Percentiles rank a stretch among this genome's conserved stretches.
Conservation (phyloP, 495 filamentous ascomycete genomes). For the Trichoderma virens region DNA sequence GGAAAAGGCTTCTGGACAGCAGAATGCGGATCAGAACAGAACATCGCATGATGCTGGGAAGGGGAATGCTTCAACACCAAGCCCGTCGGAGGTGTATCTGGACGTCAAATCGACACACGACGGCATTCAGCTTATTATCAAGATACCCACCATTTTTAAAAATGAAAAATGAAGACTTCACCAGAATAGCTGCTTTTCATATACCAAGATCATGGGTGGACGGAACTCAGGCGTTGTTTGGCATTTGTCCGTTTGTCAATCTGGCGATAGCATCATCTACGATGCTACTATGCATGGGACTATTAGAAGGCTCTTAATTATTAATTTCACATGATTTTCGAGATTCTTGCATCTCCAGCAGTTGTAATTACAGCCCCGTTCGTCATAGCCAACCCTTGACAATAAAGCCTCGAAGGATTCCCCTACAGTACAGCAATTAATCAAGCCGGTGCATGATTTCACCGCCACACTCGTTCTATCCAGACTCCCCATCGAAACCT, state of each 20-base stretch:
- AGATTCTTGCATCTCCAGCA: background rate
- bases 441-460: background rate
- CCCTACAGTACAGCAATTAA: background rate
- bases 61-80: conserved; percentile 13
- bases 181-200: background rate
- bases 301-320: background rate
- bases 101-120: conserved; percentile 46
- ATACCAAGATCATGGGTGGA: background rate
- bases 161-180: background rate
- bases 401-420: background rate
- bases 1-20: conserved; percentile 3
- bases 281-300: background rate
- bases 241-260: background rate
- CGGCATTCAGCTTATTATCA: conserved; percentile 42
- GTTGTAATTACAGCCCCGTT: background rate
- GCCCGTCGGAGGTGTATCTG: conserved; percentile 44
- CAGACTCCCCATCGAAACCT: conserved; percentile 2
- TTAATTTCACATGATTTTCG: background rate
- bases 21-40: background rate
- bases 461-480: background rate
- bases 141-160: conserved; percentile 41
- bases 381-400: background rate
- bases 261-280: background rate
- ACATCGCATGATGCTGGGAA: background rate
- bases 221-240: background rate